Percentiles rank a stretch among this genome's conserved stretches.
Evolutionary conservation across 164 flowering plant genomes (phyloP).

Genomic region (Magnolia changhungtana): DNA sequence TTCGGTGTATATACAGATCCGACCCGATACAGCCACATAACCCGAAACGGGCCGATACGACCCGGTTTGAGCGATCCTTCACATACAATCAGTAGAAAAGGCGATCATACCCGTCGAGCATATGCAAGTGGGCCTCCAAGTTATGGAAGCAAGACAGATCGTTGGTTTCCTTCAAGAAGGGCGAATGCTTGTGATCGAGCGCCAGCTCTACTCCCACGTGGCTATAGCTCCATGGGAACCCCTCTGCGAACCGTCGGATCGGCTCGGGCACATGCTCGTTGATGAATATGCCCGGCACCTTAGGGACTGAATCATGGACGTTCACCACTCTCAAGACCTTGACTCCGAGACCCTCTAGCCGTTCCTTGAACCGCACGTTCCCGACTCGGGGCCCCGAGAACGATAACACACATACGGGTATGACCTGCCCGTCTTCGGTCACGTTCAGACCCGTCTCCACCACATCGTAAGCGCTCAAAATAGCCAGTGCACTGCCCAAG

Average conservation of each 20-base stretch:
- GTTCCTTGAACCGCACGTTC: conserved; percentile 54
- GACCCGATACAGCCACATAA: too few species aligned
- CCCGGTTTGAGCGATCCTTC: too few species aligned
- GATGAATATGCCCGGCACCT: conserved; percentile 55
- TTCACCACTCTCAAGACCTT: conserved; percentile 77
- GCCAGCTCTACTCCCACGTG: conserved; percentile 74
- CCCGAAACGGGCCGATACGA: too few species aligned
- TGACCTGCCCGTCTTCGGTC: conserved; percentile 18
- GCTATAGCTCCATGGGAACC: conserved; percentile 64
- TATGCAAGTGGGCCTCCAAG: conserved; percentile 69
- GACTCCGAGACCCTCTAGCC: conserved; percentile 53
- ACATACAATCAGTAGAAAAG: not conserved
- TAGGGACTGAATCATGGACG: conserved; percentile 65
- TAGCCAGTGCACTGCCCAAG: conserved; percentile 67
- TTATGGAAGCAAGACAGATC: conserved; percentile 52
- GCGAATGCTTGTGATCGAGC: conserved; percentile 59
- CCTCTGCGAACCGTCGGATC: conserved; percentile 30
- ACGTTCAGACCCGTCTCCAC: conserved; percentile 58
- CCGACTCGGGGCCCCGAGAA: conserved; percentile 83
- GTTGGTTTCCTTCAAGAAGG: conserved; percentile 43
- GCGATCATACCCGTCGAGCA: conserved; percentile 64
- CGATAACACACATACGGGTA: conserved; percentile 53
- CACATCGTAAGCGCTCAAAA: conserved; percentile 69
- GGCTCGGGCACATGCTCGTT: conserved; percentile 41
- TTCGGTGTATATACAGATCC: too few species aligned